Conservation (phyloP, 176 grass and related monocot species). For the Carex parvula region DNA sequence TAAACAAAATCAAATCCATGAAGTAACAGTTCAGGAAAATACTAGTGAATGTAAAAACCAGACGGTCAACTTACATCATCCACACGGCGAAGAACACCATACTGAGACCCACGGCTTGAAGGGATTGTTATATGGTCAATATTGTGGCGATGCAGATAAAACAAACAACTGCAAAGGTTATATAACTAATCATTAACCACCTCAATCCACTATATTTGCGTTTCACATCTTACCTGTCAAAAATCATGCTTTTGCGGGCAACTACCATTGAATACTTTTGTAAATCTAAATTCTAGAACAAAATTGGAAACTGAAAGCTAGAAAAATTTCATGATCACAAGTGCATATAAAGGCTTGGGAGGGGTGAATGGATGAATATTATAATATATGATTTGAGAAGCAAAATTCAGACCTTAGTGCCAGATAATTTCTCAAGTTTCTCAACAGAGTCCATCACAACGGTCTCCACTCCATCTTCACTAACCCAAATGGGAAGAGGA, state of each 20-base stretch:
- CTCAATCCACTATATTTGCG: not conserved
- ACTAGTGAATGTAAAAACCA: not conserved
- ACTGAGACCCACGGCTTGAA: conserved; percentile 59
- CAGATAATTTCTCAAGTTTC: conserved; percentile 93
- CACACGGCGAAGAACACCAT: conserved; percentile 81
- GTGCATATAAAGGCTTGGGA: not conserved
- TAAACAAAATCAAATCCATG: not conserved
- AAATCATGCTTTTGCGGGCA: not conserved
- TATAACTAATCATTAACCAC: not conserved
- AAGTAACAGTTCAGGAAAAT: not conserved
- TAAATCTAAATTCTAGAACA: not conserved
- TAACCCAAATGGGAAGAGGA: conserved; percentile 91
- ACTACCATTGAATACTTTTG: not conserved
- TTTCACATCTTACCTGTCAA: not conserved
- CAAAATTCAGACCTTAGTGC: conserved; percentile 60
- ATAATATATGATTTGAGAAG: not conserved
- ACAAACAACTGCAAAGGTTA: not conserved
- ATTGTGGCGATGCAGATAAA: conserved; percentile 82
- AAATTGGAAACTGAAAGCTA: conserved; percentile 10
- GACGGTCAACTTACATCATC: conserved; percentile 64
- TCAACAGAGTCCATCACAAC: conserved; percentile 88
- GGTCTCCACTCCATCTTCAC: conserved; percentile 85
- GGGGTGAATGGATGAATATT: not conserved
- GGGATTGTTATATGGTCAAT: conserved; percentile 99
- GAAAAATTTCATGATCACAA: conserved; percentile 7